Evolutionary conservation across 768 basidiomycete genomes (phyloP).

Genomic region (Suillus hirtellus): DNA sequence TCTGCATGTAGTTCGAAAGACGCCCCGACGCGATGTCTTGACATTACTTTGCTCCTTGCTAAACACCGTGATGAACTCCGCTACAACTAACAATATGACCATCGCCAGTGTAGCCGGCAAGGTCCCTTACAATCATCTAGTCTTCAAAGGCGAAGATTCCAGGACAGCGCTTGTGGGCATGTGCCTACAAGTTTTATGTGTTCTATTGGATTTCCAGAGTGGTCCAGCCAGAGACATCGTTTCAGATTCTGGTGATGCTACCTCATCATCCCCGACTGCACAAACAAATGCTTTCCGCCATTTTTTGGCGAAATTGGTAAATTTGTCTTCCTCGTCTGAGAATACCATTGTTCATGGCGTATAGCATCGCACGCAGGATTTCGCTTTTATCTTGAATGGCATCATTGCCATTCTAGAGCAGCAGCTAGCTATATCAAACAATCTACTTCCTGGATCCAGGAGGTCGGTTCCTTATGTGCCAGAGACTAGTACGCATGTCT

Average conservation of each 20-base stretch:
- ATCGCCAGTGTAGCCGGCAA: conserved; percentile 75
- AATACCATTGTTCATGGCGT: conserved; percentile 15
- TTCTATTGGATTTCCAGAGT: conserved; percentile 79
- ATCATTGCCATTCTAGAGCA: conserved; percentile 67
- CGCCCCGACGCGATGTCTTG: conserved; percentile 79
- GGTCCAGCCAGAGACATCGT: conserved; percentile 63
- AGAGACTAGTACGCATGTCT: conserved; percentile 67
- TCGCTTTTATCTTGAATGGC: conserved; percentile 80
- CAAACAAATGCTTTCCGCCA: conserved; percentile 89
- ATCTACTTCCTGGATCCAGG: conserved; percentile 81
- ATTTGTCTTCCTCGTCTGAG: conserved; percentile 5
- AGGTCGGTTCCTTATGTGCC: conserved; percentile 80
- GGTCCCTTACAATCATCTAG: conserved; percentile 86
- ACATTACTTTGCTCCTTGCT: conserved; percentile 91
- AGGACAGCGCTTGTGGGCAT: conserved; percentile 69
- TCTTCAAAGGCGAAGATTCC: conserved; percentile 87
- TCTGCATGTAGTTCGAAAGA: conserved; percentile 74
- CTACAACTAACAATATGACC: conserved; percentile 47
- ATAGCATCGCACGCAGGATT: conserved; percentile 89
- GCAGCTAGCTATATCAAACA: conserved; percentile 71
- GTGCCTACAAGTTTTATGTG: conserved; percentile 76
- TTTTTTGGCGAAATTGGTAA: conserved; percentile 85
- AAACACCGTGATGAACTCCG: conserved; percentile 83
- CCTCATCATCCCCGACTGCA: conserved; percentile 50
- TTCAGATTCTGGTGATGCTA: conserved; percentile 43